A percentile compares a stretch with the other conserved stretches of the same genome.
Evolutionary conservation across 495 filamentous ascomycete genomes (phyloP).

Genomic region (Penicillium paradoxum): DNA sequence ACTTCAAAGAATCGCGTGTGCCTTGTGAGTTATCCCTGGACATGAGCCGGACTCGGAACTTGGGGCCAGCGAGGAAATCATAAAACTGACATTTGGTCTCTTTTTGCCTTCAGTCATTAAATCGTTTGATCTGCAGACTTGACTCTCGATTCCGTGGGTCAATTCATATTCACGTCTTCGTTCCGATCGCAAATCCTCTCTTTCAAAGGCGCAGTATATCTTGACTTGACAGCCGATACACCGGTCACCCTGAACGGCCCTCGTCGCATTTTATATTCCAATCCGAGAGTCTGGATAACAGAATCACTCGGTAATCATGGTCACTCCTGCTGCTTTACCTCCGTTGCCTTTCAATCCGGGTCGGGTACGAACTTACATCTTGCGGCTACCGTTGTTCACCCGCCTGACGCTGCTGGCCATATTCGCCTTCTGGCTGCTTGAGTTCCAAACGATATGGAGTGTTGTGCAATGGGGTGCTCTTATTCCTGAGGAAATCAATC

Average conservation of each 20-base stretch:
- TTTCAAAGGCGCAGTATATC: background rate
- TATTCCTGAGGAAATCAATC: conserved; percentile 65
- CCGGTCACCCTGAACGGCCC: background rate
- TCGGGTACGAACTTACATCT: conserved; percentile 63
- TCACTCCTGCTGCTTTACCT: conserved; percentile 38
- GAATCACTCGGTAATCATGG: conserved; percentile 23
- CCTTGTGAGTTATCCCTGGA: conserved; percentile 26
- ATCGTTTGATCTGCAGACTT: background rate
- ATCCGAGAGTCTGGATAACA: background rate
- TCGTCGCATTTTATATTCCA: background rate
- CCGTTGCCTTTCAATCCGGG: conserved; percentile 46
- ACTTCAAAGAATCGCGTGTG: conserved; percentile 14
- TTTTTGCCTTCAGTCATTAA: background rate
- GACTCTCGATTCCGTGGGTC: background rate
- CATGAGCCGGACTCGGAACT: background rate
- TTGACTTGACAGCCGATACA: background rate
- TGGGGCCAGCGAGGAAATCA: background rate
- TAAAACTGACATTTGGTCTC: conserved; percentile 1
- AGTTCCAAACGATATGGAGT: conserved; percentile 61
- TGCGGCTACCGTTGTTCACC: conserved; percentile 84
- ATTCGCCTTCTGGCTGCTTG: conserved; percentile 59
- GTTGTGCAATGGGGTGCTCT: conserved; percentile 70
- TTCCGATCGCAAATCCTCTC: background rate
- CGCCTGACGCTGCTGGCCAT: conserved; percentile 67
- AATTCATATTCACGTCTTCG: background rate